Conservation (phyloP, 2,329 filamentous ascomycete genomes). For the Metarhizium album region DNA sequence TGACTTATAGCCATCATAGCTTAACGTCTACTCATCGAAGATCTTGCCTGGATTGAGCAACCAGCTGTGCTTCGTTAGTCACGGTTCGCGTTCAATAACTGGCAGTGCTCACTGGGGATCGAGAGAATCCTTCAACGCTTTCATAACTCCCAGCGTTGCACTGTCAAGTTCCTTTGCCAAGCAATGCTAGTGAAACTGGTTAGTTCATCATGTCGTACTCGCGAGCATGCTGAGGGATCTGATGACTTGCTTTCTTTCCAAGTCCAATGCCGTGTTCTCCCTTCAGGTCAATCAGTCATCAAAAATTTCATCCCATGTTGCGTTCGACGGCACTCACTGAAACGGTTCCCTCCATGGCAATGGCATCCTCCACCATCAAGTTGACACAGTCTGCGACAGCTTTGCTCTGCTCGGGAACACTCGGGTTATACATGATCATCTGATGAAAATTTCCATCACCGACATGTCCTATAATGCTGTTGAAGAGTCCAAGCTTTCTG, state of each 20-base stretch:
- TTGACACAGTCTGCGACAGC: constrained; percentile 51
- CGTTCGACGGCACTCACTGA: constrained; percentile 36
- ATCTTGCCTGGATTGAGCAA: constrained; percentile 61
- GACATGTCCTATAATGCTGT: constrained; percentile 61
- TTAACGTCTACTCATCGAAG: constrained; percentile 35
- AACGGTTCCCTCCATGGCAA: constrained; percentile 61
- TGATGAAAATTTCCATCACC: constrained; percentile 67
- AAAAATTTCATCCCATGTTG: not conserved
- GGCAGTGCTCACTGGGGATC: constrained; percentile 37
- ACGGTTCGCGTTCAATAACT: not conserved
- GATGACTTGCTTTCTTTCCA: constrained; percentile 54
- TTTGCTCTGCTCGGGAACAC: constrained; percentile 45
- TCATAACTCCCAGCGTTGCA: constrained; percentile 56
- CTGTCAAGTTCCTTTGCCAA: constrained; percentile 52
- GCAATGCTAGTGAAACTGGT: constrained; percentile 22
- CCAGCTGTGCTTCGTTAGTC: constrained; percentile 31
- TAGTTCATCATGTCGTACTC: not conserved
- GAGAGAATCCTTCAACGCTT: constrained; percentile 49
- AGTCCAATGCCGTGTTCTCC: constrained; percentile 63
- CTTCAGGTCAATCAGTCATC: constrained; percentile 3
- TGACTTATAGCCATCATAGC: too few species aligned
- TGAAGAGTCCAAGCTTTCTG: constrained; percentile 48
- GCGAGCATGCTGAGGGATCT: not conserved
- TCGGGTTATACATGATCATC: constrained; percentile 29
- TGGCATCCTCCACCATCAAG: constrained; percentile 57